phyloP scores from a whole-genome alignment of 1,284 basidiomycete genomes.

The Malassezia sympodialis region DNA sequence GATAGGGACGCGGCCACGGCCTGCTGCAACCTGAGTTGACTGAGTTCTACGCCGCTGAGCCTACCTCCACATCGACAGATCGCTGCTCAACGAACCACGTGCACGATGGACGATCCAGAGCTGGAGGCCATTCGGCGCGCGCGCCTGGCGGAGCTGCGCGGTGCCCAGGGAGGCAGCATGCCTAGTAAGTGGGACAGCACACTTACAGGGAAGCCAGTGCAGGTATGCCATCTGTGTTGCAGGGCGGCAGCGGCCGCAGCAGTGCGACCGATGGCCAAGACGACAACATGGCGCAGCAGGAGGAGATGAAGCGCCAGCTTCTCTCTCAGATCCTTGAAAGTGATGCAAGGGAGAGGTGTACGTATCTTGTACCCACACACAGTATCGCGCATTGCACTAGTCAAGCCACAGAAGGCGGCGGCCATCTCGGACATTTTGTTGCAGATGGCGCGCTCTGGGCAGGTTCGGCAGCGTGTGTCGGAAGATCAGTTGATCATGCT shows the following conservation, averaged over 20 bases:
- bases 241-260: conserved; percentile 27
- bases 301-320: conserved; percentile 56
- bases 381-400: conserved; percentile 85
- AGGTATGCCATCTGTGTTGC: neutral
- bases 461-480: conserved; percentile 70
- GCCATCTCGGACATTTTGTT: conserved; percentile 77
- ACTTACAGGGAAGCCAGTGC: neutral
- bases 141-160: conserved; percentile 40
- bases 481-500: conserved; percentile 83
- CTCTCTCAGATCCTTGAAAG: conserved; percentile 78
- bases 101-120: conserved; percentile 46
- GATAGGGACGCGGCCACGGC: neutral
- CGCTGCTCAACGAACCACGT: neutral
- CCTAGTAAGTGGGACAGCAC: neutral
- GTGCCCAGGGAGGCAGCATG: neutral
- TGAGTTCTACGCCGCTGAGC: neutral
- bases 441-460: conserved; percentile 85
- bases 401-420: conserved; percentile 73
- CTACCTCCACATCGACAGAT: conserved; percentile 7
- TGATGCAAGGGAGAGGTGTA: conserved; percentile 80
- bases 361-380: conserved; percentile 49
- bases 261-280: conserved; percentile 48
- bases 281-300: conserved; percentile 46
- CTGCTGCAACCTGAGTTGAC: neutral
- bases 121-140: conserved; percentile 46